A percentile compares a stretch with the other conserved stretches of the same genome.
Evolutionary conservation across 139 green algal genomes (phyloP).

Genomic region (Chlamydomonas schloesseri): DNA sequence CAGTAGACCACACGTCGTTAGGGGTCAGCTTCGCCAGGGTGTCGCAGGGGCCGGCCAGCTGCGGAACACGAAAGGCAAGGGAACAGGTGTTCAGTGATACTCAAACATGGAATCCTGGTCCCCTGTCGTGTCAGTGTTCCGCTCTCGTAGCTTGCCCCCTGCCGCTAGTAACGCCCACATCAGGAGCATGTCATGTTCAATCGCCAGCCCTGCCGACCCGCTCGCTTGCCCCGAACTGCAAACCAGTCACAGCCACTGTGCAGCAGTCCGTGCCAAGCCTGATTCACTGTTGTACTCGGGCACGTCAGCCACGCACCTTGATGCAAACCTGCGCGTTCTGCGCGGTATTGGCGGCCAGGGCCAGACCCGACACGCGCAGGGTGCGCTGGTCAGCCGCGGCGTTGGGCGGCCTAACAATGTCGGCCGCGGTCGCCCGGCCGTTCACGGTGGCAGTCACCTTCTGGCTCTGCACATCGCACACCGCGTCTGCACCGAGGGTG

Average conservation of each 20-base stretch:
- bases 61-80: background rate
- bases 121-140: too few relatives aligned
- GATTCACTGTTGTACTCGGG: too few relatives aligned
- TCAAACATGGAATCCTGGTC: background rate
- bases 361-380: background rate
- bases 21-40: background rate
- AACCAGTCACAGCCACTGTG: too few relatives aligned
- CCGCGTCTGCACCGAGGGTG: background rate
- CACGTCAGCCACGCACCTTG: background rate
- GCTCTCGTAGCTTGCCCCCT: too few relatives aligned
- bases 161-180: too few relatives aligned
- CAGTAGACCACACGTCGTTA: background rate
- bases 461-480: background rate
- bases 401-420: conserved; percentile 7
- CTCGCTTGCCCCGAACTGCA: too few relatives aligned
- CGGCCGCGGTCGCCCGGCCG: background rate
- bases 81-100: background rate
- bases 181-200: too few relatives aligned
- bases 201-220: too few relatives aligned
- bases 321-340: background rate
- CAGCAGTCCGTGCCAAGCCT: too few relatives aligned
- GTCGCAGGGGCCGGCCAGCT: background rate
- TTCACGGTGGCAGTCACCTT: background rate
- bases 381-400: background rate
- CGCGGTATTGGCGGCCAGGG: background rate